Conservation (phyloP, 805 yeast genomes). For the Candida parachauliodes region DNA sequence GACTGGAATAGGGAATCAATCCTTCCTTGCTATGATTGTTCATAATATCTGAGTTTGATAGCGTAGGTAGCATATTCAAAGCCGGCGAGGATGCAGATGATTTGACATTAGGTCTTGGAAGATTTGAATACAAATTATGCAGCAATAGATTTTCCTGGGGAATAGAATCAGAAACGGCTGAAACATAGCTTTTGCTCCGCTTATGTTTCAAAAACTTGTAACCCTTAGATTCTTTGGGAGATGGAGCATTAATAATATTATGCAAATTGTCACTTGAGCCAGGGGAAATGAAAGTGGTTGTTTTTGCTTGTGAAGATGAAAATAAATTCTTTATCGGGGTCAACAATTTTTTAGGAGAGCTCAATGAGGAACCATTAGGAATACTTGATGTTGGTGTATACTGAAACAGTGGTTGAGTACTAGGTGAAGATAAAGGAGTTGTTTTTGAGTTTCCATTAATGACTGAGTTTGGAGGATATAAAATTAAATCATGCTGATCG, state of each 20-base stretch:
- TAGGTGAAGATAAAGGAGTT: conserved; percentile 22
- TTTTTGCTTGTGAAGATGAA: conserved; percentile 12
- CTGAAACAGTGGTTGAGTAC: conserved; percentile 14
- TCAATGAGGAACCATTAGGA: conserved; percentile 9
- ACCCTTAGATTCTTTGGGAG: conserved; percentile 6
- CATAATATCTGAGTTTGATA: neutral
- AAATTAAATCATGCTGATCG: neutral
- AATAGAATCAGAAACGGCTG: neutral
- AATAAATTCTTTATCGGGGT: conserved; percentile 35
- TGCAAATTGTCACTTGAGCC: conserved; percentile 4
- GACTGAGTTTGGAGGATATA: neutral
- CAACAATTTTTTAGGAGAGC: conserved; percentile 35
- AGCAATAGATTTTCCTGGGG: neutral
- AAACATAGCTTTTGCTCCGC: conserved; percentile 2
- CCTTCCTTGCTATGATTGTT: neutral
- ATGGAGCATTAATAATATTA: neutral
- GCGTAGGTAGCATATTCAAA: neutral
- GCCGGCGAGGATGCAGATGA: conserved; percentile 3
- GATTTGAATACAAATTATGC: no score
- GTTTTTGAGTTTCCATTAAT: conserved; percentile 2
- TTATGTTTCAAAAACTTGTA: conserved; percentile 2
- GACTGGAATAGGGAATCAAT: neutral
- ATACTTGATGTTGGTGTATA: conserved; percentile 17
- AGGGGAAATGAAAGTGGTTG: neutral
- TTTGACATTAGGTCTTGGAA: neutral